Percentiles rank a stretch among this genome's conserved stretches.
These are phyloP conservation scores for Esteya vermicola DNA, from an alignment of 2,329 filamentous ascomycete species.

Conservation along the genomic window DNA sequence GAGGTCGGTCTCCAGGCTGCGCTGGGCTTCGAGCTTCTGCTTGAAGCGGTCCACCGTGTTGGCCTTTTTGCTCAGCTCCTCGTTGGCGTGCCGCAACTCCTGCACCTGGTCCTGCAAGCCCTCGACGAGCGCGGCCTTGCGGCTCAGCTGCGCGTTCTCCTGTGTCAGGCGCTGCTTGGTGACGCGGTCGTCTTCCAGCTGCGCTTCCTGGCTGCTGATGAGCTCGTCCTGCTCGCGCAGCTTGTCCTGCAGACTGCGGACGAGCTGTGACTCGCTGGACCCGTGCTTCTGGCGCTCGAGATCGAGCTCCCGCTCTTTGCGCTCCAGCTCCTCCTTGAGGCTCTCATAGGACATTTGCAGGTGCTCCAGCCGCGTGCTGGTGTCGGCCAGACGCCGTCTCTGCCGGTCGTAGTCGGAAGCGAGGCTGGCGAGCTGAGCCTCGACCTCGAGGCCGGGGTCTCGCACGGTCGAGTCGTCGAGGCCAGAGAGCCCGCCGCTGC, in stretches of 20 bases:
- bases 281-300: conserved; percentile 39
- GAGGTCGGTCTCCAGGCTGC: conserved; percentile 40
- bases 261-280: conserved; percentile 34
- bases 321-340: conserved; percentile 46
- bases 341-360: conserved; percentile 50
- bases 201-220: conserved; percentile 55
- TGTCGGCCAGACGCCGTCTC: conserved; percentile 43
- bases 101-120: conserved; percentile 44
- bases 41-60: conserved; percentile 49
- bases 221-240: conserved; percentile 55
- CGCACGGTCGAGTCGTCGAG: conserved; percentile 16
- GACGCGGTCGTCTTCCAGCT: conserved; percentile 38
- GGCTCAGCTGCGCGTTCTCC: conserved; percentile 32
- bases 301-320: conserved; percentile 39
- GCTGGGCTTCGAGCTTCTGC: conserved; percentile 46
- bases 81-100: conserved; percentile 43
- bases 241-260: conserved; percentile 39
- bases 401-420: conserved; percentile 36
- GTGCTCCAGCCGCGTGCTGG: conserved; percentile 44
- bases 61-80: conserved; percentile 45
- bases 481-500: conserved; percentile 18
- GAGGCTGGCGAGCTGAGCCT: conserved; percentile 38
- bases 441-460: conserved; percentile 41
- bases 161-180: conserved; percentile 29
- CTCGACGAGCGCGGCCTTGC: conserved; percentile 32